phyloP scores from a whole-genome alignment of 2,329 filamentous ascomycete species.

The Ophiosphaerella narmari region DNA sequence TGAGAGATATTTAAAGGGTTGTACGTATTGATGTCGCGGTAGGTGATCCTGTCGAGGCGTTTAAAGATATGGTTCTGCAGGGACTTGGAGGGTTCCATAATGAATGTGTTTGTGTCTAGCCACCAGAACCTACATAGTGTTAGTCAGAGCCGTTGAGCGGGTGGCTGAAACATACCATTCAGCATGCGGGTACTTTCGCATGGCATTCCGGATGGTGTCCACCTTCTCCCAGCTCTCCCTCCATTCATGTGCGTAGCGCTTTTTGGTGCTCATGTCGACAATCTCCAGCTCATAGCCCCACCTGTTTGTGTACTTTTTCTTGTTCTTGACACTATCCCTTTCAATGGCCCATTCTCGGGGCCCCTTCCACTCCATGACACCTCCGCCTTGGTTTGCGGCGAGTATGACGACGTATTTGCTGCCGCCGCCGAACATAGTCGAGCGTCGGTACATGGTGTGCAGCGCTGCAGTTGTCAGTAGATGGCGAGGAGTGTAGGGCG shows the following conservation, averaged over 20 bases:
- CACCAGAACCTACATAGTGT: conserved; percentile 89
- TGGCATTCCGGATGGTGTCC: conserved; percentile 83
- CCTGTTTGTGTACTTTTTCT: conserved; percentile 79
- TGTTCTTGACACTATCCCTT: conserved; percentile 93
- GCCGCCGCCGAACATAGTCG: conserved; percentile 77
- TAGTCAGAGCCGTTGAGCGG: conserved; percentile 20
- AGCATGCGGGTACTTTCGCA: conserved; percentile 92
- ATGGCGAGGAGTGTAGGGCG: background rate
- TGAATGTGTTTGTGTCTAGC: conserved; percentile 95
- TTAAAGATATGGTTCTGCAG: conserved; percentile 91
- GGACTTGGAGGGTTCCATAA: conserved; percentile 94
- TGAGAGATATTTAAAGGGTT: conserved; percentile 95
- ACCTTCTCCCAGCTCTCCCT: conserved; percentile 99
- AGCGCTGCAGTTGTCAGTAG: conserved; percentile 53
- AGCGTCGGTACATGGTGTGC: conserved; percentile 68
- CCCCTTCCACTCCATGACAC: conserved; percentile 99
- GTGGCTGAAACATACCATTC: conserved; percentile 73
- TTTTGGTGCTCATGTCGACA: conserved; percentile 98
- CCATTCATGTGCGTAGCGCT: conserved; percentile 98
- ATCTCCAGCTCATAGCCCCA: conserved; percentile 98
- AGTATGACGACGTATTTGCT: conserved; percentile 92
- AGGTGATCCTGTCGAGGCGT: conserved; percentile 72
- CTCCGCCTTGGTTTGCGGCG: conserved; percentile 90
- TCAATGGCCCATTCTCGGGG: conserved; percentile 98
- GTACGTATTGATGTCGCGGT: conserved; percentile 95